These are phyloP conservation scores for Comarum palustre DNA, from an alignment of 306 rosid genomes.

Conservation along the genomic window DNA sequence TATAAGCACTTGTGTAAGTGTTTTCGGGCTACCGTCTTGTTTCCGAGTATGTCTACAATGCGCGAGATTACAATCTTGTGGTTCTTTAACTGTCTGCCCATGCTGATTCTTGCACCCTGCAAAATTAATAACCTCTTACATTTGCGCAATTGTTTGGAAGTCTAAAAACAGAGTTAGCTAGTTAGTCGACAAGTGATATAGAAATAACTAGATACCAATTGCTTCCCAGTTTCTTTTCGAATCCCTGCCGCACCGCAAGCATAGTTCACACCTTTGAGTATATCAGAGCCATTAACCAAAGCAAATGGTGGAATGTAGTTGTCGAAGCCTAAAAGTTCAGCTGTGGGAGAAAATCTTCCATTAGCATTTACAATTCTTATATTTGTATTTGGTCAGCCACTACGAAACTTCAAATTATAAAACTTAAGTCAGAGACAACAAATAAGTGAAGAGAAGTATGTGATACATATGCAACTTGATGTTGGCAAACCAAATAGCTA, in stretches of 20 bases:
- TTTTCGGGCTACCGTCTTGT: not conserved
- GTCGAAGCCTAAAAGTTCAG: constrained; percentile 56
- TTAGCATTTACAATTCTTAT: not conserved
- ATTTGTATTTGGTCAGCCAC: not conserved
- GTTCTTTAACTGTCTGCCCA: constrained; percentile 37
- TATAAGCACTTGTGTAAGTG: constrained; percentile 46
- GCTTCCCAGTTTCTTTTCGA: constrained; percentile 35
- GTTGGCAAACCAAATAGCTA: not conserved
- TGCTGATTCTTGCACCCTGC: constrained; percentile 43
- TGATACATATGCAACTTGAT: not conserved
- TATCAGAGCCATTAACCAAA: constrained; percentile 16
- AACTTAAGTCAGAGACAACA: not conserved
- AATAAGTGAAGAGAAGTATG: not conserved
- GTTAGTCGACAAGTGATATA: no score
- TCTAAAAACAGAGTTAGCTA: not conserved
- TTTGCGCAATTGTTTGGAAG: not conserved
- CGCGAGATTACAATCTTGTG: constrained; percentile 33
- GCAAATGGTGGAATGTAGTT: constrained; percentile 47
- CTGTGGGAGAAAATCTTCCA: constrained; percentile 28
- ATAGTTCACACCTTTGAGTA: constrained; percentile 58
- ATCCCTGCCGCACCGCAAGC: constrained; percentile 74
- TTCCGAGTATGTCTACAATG: constrained; percentile 21
- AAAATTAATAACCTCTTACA: not conserved
- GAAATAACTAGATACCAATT: constrained; percentile 11
- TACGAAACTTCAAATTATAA: not conserved